A percentile compares a stretch with the other conserved stretches of the same genome.
Evolutionary conservation across 192 early-diverging fungal species (phyloP).

Genomic region (Backusella luteola): DNA sequence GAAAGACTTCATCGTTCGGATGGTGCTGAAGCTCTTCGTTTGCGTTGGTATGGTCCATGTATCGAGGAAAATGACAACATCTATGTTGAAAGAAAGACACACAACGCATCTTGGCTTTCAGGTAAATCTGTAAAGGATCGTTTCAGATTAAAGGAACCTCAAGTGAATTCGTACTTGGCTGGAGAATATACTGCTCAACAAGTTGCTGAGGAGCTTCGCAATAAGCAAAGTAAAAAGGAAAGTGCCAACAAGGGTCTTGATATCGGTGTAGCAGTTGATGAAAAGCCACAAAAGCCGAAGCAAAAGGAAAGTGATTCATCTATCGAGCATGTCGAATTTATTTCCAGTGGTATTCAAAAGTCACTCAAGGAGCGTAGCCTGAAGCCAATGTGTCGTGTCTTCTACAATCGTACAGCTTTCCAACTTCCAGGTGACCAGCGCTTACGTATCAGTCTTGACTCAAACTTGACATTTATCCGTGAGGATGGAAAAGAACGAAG

Average conservation of each 20-base stretch:
- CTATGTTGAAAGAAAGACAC: slow-evolving; percentile 37
- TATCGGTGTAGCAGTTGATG: not conserved
- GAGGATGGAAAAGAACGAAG: slow-evolving; percentile 24
- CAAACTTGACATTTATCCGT: slow-evolving; percentile 46
- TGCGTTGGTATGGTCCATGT: slow-evolving; percentile 88
- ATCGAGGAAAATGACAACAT: slow-evolving; percentile 14
- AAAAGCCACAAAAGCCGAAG: not conserved
- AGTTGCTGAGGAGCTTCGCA: slow-evolving; percentile 59
- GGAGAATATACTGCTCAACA: slow-evolving; percentile 72
- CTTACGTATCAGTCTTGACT: slow-evolving; percentile 44
- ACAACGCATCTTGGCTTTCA: slow-evolving; percentile 41
- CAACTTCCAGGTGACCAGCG: slow-evolving; percentile 49
- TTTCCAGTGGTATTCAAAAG: slow-evolving; percentile 72
- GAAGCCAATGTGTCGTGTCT: slow-evolving; percentile 54
- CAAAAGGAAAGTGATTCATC: slow-evolving; percentile 60
- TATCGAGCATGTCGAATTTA: slow-evolving; percentile 46
- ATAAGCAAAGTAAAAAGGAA: slow-evolving; percentile 46
- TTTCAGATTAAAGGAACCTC: slow-evolving; percentile 89
- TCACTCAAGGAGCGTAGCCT: slow-evolving; percentile 66
- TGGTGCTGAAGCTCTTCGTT: slow-evolving; percentile 86
- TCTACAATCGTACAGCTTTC: slow-evolving; percentile 51
- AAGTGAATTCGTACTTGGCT: slow-evolving; percentile 80
- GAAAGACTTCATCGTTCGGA: slow-evolving; percentile 84
- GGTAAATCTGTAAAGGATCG: slow-evolving; percentile 75
- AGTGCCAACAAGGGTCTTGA: not conserved